A percentile compares a stretch with the other conserved stretches of the same genome.
These are phyloP conservation scores for Mucor velutinosus DNA, from an alignment of 371 early-diverging fungal genomes.

Conservation along the genomic window DNA sequence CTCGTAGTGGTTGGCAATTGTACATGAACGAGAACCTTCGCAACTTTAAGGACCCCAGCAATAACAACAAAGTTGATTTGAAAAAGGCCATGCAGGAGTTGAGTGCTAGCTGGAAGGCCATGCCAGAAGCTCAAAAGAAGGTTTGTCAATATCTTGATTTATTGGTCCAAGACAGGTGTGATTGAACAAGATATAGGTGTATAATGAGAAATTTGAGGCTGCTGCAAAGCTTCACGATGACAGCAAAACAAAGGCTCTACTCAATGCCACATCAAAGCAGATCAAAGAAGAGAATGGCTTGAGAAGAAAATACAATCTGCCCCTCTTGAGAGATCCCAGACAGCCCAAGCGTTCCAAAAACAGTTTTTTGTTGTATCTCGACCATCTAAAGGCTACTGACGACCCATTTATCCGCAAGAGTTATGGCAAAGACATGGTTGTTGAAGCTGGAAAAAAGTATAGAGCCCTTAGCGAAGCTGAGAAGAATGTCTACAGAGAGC, in stretches of 20 bases:
- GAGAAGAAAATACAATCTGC: slow-evolving; percentile 49
- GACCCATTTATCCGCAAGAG: background rate
- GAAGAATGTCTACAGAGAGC: background rate
- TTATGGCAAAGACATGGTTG: background rate
- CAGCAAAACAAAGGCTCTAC: slow-evolving; percentile 36
- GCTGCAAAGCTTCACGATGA: slow-evolving; percentile 30
- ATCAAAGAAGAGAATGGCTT: slow-evolving; percentile 52
- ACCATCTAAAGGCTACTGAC: slow-evolving; percentile 17
- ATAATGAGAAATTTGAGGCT: slow-evolving; percentile 32
- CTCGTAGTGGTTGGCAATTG: slow-evolving; percentile 54
- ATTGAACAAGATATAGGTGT: slow-evolving; percentile 23
- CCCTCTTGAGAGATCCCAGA: slow-evolving; percentile 61
- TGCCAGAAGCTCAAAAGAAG: slow-evolving; percentile 39
- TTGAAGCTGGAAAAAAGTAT: slow-evolving; percentile 9
- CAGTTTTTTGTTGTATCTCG: slow-evolving; percentile 44
- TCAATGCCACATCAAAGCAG: slow-evolving; percentile 53
- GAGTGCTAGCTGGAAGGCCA: slow-evolving; percentile 26
- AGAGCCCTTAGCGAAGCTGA: slow-evolving; percentile 5
- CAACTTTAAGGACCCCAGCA: slow-evolving; percentile 25
- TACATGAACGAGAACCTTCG: slow-evolving; percentile 47
- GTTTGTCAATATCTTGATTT: slow-evolving; percentile 12
- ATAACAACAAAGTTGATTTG: slow-evolving; percentile 23
- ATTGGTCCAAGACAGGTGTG: background rate
- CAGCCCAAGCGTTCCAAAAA: slow-evolving; percentile 60
- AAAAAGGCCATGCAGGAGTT: slow-evolving; percentile 23